These are phyloP conservation scores for Aschersonia sp. DNA, from an alignment of 2,329 filamentous ascomycete species.

Conservation along the genomic window DNA sequence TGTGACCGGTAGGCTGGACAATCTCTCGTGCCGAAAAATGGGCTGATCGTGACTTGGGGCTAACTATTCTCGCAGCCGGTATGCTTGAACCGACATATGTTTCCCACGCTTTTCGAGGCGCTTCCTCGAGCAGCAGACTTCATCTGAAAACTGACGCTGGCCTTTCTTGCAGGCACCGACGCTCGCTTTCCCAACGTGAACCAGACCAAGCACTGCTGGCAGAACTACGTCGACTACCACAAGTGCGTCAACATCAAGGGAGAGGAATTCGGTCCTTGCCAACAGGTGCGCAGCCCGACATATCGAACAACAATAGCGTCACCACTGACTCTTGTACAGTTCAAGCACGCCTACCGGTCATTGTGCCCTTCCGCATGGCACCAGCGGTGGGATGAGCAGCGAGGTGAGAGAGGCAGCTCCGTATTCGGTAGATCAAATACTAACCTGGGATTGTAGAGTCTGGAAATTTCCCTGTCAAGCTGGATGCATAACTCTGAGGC, in stretches of 20 bases:
- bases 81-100: slow-evolving; percentile 11
- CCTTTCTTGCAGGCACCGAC: slow-evolving; percentile 61
- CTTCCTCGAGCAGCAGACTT: too few species aligned
- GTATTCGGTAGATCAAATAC: slow-evolving; percentile 4
- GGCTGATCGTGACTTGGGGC: slow-evolving; percentile 22
- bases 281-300: slow-evolving; percentile 50
- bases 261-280: slow-evolving; percentile 95
- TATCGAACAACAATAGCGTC: not conserved
- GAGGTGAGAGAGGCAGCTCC: slow-evolving; percentile 46
- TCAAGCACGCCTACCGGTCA: slow-evolving; percentile 91
- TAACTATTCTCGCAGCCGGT: slow-evolving; percentile 30
- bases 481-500: slow-evolving; percentile 36
- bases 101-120: too few species aligned
- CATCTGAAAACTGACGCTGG: not conserved
- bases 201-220: slow-evolving; percentile 99
- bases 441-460: slow-evolving; percentile 33
- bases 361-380: slow-evolving; percentile 94
- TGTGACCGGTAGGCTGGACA: slow-evolving; percentile 71
- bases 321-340: slow-evolving; percentile 38
- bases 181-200: slow-evolving; percentile 98
- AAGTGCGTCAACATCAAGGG: slow-evolving; percentile 98
- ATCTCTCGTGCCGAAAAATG: slow-evolving; percentile 20
- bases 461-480: slow-evolving; percentile 52
- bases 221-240: slow-evolving; percentile 99
- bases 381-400: slow-evolving; percentile 91